Percentiles rank a stretch among this genome's conserved stretches.
Conservation (phyloP, 441 rosid species). For the Jatropha podagrica region DNA sequence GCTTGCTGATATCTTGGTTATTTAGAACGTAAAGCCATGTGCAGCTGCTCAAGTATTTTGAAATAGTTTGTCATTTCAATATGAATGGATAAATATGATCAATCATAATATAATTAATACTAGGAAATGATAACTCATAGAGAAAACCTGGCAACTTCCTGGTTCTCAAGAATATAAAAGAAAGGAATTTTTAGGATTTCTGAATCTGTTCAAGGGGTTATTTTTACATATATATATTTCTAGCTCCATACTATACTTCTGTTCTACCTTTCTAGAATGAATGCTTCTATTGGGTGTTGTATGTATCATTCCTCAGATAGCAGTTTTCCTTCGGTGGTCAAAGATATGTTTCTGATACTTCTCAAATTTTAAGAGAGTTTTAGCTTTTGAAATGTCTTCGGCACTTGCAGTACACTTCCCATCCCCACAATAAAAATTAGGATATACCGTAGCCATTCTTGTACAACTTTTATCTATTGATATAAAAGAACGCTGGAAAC, state of each 20-base stretch:
- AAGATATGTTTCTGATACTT: background rate
- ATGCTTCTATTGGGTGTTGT: background rate
- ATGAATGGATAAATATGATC: background rate
- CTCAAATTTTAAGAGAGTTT: background rate
- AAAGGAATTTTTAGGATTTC: background rate
- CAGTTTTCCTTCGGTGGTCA: background rate
- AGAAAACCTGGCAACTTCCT: background rate
- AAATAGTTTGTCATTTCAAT: background rate
- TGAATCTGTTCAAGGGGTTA: background rate
- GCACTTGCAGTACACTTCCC: background rate
- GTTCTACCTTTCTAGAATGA: background rate
- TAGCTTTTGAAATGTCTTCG: background rate
- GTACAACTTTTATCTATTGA: background rate
- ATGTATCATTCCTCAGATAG: background rate
- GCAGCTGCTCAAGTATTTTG: constrained; percentile 8
- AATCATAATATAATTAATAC: background rate
- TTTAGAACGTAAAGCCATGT: background rate
- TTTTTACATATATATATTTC: no score
- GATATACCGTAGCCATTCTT: background rate
- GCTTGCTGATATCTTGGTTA: background rate
- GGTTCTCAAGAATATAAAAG: background rate
- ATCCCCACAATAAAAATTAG: background rate
- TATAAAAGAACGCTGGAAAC: background rate
- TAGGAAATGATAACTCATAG: background rate
- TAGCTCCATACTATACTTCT: background rate